Conservation (phyloP, 2,329 filamentous ascomycete genomes). For the Paradendryphiella salina region DNA sequence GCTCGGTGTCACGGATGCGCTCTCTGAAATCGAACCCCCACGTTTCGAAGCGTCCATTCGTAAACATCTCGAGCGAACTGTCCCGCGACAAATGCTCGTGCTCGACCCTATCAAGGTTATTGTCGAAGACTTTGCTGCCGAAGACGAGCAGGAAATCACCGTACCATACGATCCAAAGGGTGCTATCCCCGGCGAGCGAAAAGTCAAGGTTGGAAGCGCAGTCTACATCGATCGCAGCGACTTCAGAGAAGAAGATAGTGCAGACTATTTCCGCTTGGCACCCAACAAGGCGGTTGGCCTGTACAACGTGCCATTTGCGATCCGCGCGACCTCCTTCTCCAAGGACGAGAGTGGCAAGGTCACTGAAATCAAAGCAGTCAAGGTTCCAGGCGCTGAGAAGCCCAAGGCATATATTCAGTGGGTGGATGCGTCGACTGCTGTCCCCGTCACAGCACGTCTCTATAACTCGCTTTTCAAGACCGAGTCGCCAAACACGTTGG, state of each 20-base stretch:
- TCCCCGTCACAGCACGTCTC: constrained; percentile 67
- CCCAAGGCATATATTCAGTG: constrained; percentile 78
- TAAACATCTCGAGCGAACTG: constrained; percentile 82
- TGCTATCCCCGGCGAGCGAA: constrained; percentile 61
- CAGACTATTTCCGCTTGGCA: constrained; percentile 77
- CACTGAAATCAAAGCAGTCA: constrained; percentile 67
- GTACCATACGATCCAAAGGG: constrained; percentile 80
- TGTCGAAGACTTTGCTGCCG: constrained; percentile 74
- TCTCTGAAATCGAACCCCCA: constrained; percentile 75
- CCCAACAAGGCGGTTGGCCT: constrained; percentile 75
- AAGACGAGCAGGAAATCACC: constrained; percentile 68
- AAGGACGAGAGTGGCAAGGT: constrained; percentile 69
- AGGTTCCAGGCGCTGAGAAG: constrained; percentile 69
- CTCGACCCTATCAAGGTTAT: constrained; percentile 81
- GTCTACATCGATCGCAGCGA: constrained; percentile 84
- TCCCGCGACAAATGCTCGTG: constrained; percentile 86
- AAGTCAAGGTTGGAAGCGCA: constrained; percentile 69
- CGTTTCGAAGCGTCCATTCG: constrained; percentile 87
- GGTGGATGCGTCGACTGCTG: constrained; percentile 71
- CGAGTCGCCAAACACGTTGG: constrained; percentile 74
- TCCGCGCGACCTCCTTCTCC: constrained; percentile 68
- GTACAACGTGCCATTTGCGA: constrained; percentile 69
- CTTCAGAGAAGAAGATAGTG: constrained; percentile 72
- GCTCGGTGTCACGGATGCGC: constrained; percentile 83
- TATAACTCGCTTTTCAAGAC: constrained; percentile 86